Conservation (phyloP, 2,329 filamentous ascomycete genomes). For the Sarocladiaceae sp. region DNA sequence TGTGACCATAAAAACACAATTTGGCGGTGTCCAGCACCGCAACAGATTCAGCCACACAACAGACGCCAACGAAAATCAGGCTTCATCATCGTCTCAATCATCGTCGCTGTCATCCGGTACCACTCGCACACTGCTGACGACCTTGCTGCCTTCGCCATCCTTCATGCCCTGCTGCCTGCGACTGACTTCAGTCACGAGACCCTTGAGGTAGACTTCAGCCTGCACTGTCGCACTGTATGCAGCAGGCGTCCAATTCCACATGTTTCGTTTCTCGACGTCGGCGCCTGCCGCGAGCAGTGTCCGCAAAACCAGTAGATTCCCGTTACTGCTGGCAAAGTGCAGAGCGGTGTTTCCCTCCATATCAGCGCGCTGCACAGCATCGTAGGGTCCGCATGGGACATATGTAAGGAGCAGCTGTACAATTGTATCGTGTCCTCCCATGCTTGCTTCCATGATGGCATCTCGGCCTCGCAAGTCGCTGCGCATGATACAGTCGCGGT, state of each 20-base stretch:
- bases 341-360: conserved; percentile 76
- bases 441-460: conserved; percentile 61
- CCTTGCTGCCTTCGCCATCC: conserved; percentile 33
- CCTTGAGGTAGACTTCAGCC: conserved; percentile 78
- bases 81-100: conserved; percentile 11
- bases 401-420: conserved; percentile 60
- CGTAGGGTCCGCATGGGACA: conserved; percentile 45
- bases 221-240: conserved; percentile 76
- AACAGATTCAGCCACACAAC: neutral
- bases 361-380: conserved; percentile 54
- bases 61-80: neutral
- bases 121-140: conserved; percentile 36
- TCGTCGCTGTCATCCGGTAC: conserved; percentile 34
- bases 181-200: conserved; percentile 65
- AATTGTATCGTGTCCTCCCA: conserved; percentile 55
- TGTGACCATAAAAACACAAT: too few relatives aligned
- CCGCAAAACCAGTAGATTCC: conserved; percentile 69
- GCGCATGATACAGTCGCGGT: conserved; percentile 56
- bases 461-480: conserved; percentile 64
- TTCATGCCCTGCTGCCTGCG: conserved; percentile 42
- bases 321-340: conserved; percentile 79
- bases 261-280: conserved; percentile 64
- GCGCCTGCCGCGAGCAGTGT: conserved; percentile 75
- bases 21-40: too few relatives aligned
- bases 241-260: conserved; percentile 77